Evolutionary conservation across 495 filamentous ascomycete species (phyloP).

Genomic region (Penicillium riverlandense): DNA sequence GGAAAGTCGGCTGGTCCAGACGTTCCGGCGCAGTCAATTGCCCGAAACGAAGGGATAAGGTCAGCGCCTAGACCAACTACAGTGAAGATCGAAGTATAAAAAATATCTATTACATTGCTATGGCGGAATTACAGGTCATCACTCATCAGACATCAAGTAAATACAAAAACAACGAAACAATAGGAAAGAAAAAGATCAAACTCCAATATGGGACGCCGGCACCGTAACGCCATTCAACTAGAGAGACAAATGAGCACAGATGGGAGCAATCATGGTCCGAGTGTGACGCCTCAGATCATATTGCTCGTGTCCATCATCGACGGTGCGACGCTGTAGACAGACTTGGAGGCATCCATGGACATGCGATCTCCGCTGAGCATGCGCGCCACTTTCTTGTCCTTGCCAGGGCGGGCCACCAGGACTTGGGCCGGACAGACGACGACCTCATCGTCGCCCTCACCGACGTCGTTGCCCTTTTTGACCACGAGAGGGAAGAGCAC

Average conservation of each 20-base stretch:
- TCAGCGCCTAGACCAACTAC: background rate
- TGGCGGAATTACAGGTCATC: conserved; percentile 22
- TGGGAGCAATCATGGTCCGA: conserved; percentile 16
- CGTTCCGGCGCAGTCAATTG: background rate
- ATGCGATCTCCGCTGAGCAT: conserved; percentile 40
- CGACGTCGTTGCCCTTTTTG: conserved; percentile 83
- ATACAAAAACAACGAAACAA: conserved; percentile 12
- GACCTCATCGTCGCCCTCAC: conserved; percentile 80
- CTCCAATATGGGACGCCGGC: background rate
- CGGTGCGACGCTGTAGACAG: conserved; percentile 39
- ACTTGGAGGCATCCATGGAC: conserved; percentile 32
- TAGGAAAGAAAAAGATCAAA: conserved; percentile 11
- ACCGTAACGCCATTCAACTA: conserved; percentile 4
- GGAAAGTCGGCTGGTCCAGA: no score
- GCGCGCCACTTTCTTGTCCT: conserved; percentile 35
- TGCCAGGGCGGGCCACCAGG: conserved; percentile 50
- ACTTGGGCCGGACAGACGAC: conserved; percentile 93
- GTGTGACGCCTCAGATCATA: conserved; percentile 43
- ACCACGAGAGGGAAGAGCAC: conserved; percentile 93
- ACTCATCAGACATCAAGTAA: conserved; percentile 24
- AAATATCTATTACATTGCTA: conserved; percentile 21
- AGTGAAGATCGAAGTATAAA: background rate
- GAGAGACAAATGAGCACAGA: conserved; percentile 2
- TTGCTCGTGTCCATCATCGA: conserved; percentile 45
- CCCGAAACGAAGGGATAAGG: background rate